Evolutionary conservation across 257 asterid genomes (phyloP), one percentile per base, ranked within the genome.

Genomic region (Plectranthus barbatus): DNA sequence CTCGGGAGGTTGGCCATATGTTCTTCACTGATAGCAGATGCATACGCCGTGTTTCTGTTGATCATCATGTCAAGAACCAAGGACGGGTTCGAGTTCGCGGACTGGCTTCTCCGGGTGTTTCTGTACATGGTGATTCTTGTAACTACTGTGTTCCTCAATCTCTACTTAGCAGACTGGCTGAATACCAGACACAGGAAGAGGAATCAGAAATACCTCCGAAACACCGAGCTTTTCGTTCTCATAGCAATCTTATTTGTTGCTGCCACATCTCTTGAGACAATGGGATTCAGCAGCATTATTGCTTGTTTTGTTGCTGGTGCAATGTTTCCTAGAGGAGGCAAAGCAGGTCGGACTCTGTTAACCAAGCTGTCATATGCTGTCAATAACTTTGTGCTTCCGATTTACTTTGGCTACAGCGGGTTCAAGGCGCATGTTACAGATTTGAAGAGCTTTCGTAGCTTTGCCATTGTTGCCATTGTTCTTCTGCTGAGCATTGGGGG

Each of bases 271-370:
- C 82, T 93, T 9, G 99, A 93, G 48, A 78, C 85, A 1, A 46
- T 90, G 78, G 96, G 96, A 29, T 81, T 76, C 65, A 93, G 95
- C 70, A 90, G 99, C 83, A 75, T 93, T 14, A 45, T 88, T 29
- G 94, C 87, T 37, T 87, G 92, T 73, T 86, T 93, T 76, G 65
- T 93, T 56, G 71, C 90, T 8, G 99, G 99, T 1, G 80, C 91
- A 2, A 58, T 84, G 89, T 93, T 93, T 56, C 99, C 99, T 9
- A 79, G 96, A 77, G 88, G 97, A 39, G 97, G 97, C 58, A 93
- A 81, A 77, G 80, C 95, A 8, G 86, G 87, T 39, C 84, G 97
- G 24, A 93, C 99, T 10, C 85, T 93, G 75, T 62, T 75, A 77
- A 84, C 75, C 70, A 93, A 93, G 66, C 94, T 90, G 9, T 77